These are phyloP conservation scores for Articulospora tetracladia DNA, from an alignment of 495 filamentous ascomycete species.

Conservation along the genomic window DNA sequence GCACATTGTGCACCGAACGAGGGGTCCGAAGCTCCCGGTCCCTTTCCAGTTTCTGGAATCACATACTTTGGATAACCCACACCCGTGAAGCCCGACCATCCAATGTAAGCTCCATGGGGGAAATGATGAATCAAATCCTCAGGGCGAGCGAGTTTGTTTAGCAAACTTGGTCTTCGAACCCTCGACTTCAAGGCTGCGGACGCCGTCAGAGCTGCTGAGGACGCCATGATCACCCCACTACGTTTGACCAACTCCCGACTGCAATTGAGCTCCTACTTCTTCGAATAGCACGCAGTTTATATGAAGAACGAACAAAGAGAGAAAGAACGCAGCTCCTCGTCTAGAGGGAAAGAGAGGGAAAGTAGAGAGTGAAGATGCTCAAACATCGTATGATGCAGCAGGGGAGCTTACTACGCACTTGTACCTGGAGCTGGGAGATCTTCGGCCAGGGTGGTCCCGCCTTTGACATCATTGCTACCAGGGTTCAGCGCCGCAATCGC, in stretches of 20 bases:
- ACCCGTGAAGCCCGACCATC: constrained; percentile 90
- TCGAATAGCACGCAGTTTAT: too few relatives aligned
- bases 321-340: constrained; percentile 2
- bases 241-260: background rate
- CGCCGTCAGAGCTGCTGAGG: constrained; percentile 18
- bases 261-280: too few relatives aligned
- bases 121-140: constrained; percentile 79
- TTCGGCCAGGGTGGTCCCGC: constrained; percentile 6
- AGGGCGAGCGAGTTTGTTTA: constrained; percentile 73
- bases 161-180: constrained; percentile 68
- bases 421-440: too few relatives aligned
- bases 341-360: background rate
- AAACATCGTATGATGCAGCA: constrained; percentile 8
- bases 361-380: background rate
- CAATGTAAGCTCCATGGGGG: constrained; percentile 78
- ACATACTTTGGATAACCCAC: constrained; percentile 86
- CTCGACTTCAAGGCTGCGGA: constrained; percentile 75
- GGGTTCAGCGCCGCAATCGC: constrained; percentile 14
- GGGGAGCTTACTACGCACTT: background rate
- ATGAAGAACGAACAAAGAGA: background rate
- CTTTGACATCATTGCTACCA: constrained; percentile 2
- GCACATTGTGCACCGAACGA: background rate
- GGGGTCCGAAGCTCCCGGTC: background rate
- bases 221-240: constrained; percentile 8
- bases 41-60: background rate